A percentile compares a stretch with the other conserved stretches of the same genome.
phyloP scores from a whole-genome alignment of 352 stramenopile genomes.

The Globisporangium okanoganense region DNA sequence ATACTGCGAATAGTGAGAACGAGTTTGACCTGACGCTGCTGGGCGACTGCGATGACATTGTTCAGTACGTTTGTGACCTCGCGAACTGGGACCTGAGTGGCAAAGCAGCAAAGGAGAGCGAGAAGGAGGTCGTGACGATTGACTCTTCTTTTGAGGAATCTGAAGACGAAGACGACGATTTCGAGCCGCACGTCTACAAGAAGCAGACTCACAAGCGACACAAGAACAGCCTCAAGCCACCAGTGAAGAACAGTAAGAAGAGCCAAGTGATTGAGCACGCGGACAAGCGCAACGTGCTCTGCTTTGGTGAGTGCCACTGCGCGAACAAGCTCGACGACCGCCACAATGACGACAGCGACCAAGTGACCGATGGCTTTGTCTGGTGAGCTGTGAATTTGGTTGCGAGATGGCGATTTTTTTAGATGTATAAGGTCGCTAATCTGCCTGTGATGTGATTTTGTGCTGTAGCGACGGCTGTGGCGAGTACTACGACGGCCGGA shows the following conservation, averaged over 20 bases:
- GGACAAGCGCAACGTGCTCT: slow-evolving; percentile 23
- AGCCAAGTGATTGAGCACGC: slow-evolving; percentile 24
- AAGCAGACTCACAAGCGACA: slow-evolving; percentile 9
- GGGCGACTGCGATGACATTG: slow-evolving; percentile 75
- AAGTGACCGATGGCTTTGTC: slow-evolving; percentile 10
- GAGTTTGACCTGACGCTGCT: slow-evolving; percentile 82
- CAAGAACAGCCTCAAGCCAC: neutral
- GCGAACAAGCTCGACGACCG: slow-evolving; percentile 14
- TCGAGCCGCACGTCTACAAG: slow-evolving; percentile 4
- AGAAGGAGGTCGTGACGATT: slow-evolving; percentile 1
- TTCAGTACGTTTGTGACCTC: slow-evolving; percentile 59
- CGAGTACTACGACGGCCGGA: neutral
- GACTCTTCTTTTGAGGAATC: neutral
- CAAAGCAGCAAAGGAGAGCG: neutral
- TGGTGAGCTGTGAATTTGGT: neutral
- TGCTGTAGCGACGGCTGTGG: slow-evolving; percentile 10
- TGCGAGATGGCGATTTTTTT: neutral
- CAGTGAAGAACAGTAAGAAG: neutral
- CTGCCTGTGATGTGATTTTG: neutral
- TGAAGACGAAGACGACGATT: slow-evolving; percentile 6
- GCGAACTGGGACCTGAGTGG: slow-evolving; percentile 40
- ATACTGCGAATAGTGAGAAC: too few species aligned
- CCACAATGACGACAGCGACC: slow-evolving; percentile 12
- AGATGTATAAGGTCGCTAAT: neutral
- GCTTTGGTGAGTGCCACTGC: slow-evolving; percentile 32